These are phyloP conservation scores for Millerago galiae DNA, from an alignment of 805 yeast species.

Conservation along the genomic window DNA sequence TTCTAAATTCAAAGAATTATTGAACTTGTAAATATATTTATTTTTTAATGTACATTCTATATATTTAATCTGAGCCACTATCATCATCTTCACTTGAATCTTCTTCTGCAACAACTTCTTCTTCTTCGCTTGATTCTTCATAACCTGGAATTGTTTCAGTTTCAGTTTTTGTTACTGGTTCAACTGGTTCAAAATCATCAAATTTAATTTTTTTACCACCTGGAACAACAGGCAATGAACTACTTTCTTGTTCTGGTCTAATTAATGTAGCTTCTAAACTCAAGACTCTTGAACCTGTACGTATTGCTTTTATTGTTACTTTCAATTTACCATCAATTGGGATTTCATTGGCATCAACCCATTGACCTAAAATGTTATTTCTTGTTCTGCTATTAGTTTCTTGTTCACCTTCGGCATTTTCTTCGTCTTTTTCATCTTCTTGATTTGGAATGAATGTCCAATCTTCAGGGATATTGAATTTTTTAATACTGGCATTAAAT, in stretches of 20 bases:
- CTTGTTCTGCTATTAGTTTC: conserved; percentile 9
- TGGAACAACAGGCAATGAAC: conserved; percentile 46
- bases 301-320: conserved; percentile 68
- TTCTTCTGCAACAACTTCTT: conserved; percentile 21
- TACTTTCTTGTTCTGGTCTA: conserved; percentile 36
- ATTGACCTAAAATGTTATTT: conserved; percentile 54
- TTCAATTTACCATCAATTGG: conserved; percentile 77
- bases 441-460: conserved; percentile 86
- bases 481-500: conserved; percentile 88
- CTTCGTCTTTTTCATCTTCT: conserved; percentile 43
- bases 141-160: conserved; percentile 7
- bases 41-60: background rate
- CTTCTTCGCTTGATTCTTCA: conserved; percentile 16
- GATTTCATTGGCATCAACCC: conserved; percentile 73
- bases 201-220: conserved; percentile 39
- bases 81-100: conserved; percentile 23
- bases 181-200: conserved; percentile 30
- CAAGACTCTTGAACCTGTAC: conserved; percentile 72
- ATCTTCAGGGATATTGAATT: conserved; percentile 72
- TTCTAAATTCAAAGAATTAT: conserved; percentile 24
- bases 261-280: conserved; percentile 81
- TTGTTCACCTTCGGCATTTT: conserved; percentile 17
- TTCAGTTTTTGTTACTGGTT: conserved; percentile 22
- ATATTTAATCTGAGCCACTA: conserved; percentile 13
- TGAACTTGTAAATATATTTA: conserved; percentile 7